phyloP scores from a whole-genome alignment of 441 rosid genomes.

The Manihot esculenta region DNA sequence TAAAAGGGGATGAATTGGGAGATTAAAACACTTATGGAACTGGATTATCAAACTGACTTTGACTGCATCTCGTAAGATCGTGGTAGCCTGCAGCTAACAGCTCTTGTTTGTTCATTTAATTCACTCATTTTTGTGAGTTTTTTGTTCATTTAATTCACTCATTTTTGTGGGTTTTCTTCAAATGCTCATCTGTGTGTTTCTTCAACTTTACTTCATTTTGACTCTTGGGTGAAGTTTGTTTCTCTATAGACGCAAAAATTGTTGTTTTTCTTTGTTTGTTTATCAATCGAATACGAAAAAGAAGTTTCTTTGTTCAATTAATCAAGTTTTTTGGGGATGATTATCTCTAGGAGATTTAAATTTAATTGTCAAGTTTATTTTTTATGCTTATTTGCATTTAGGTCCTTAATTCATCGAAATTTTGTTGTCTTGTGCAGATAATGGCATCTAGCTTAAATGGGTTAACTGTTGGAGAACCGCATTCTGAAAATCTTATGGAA shows the following conservation, averaged over 20 bases:
- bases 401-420: neutral
- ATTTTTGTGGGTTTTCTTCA: neutral
- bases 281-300: neutral
- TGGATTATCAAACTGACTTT: neutral
- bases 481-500: slow-evolving; percentile 77
- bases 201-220: neutral
- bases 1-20: slow-evolving; percentile 39
- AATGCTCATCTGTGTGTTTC: neutral
- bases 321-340: no score
- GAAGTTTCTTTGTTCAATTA: neutral
- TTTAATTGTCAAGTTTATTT: neutral
- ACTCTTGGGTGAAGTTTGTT: neutral
- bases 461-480: slow-evolving; percentile 84
- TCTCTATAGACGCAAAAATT: neutral
- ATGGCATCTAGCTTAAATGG: slow-evolving; percentile 99
- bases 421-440: slow-evolving; percentile 42
- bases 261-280: neutral
- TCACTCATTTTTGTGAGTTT: neutral
- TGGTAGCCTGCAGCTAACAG: neutral
- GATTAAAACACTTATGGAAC: slow-evolving; percentile 16
- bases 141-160: neutral
- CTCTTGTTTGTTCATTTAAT: neutral
- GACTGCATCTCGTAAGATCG: neutral
- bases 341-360: neutral
- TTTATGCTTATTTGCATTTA: slow-evolving; percentile 11